These are phyloP conservation scores for Xerocomellus intermedius DNA, from an alignment of 768 basidiomycete species.

Conservation along the genomic window DNA sequence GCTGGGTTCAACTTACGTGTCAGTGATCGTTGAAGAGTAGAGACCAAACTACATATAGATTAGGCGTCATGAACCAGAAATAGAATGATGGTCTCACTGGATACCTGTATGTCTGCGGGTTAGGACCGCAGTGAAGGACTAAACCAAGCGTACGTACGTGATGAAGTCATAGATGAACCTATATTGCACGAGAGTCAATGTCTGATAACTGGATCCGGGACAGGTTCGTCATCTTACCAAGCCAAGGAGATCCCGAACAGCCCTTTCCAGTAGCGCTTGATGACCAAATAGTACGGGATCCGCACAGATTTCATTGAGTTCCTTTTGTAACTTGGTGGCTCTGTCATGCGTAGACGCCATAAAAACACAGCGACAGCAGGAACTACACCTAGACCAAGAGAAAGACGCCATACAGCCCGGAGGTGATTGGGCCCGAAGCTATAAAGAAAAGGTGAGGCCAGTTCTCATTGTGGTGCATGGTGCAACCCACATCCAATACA, in stretches of 20 bases:
- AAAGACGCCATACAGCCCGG: constrained; percentile 82
- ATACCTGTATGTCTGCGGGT: constrained; percentile 41
- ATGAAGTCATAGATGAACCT: constrained; percentile 84
- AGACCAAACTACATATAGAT: constrained; percentile 59
- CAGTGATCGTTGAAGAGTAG: constrained; percentile 74
- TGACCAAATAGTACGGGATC: constrained; percentile 74
- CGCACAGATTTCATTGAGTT: constrained; percentile 74
- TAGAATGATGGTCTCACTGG: constrained; percentile 46
- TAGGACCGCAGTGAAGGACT: not conserved
- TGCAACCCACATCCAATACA: constrained; percentile 78
- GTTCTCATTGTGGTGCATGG: not conserved
- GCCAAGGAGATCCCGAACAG: constrained; percentile 71
- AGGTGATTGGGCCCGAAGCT: constrained; percentile 80
- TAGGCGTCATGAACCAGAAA: not conserved
- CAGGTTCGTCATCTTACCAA: constrained; percentile 47
- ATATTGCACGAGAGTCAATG: constrained; percentile 1
- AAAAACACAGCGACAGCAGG: constrained; percentile 80
- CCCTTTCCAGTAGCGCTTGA: constrained; percentile 79
- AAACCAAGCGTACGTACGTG: constrained; percentile 42
- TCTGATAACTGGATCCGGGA: not conserved
- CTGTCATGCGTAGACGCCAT: constrained; percentile 85
- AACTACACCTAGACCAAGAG: constrained; percentile 79
- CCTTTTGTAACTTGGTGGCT: constrained; percentile 70
- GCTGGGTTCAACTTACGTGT: constrained; percentile 43
- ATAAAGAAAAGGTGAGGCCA: not conserved